Evolutionary conservation across 192 early-diverging fungal species (phyloP).

Genomic region (Entomortierella chlamydospora): DNA sequence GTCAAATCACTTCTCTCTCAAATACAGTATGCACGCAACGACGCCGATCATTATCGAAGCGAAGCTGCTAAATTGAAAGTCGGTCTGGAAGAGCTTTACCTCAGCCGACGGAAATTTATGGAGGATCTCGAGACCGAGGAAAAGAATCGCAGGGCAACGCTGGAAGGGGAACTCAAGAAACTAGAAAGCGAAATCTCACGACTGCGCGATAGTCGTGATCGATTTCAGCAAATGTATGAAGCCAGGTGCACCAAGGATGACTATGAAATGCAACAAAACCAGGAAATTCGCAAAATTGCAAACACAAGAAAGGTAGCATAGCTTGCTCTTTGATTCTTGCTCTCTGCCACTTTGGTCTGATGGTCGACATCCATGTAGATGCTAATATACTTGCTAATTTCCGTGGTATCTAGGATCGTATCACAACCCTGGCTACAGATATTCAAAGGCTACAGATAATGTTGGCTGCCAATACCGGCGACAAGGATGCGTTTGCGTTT

Average conservation of each 20-base stretch:
- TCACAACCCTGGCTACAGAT: conserved; percentile 68
- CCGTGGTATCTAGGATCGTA: conserved; percentile 61
- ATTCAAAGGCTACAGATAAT: conserved; percentile 71
- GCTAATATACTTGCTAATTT: not conserved
- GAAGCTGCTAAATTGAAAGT: conserved; percentile 14
- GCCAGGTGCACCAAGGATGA: conserved; percentile 53
- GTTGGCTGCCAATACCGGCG: conserved; percentile 65
- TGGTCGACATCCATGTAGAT: too few relatives aligned
- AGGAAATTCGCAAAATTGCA: conserved; percentile 60
- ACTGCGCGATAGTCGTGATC: conserved; percentile 44
- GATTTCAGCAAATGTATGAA: conserved; percentile 53
- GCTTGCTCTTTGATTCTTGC: not conserved
- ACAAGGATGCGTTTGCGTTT: conserved; percentile 66
- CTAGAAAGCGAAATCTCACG: conserved; percentile 44
- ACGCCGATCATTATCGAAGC: conserved; percentile 33
- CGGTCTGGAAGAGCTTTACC: conserved; percentile 40
- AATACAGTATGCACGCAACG: conserved; percentile 40
- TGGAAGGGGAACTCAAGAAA: conserved; percentile 49
- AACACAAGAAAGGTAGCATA: conserved; percentile 55
- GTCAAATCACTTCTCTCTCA: conserved; percentile 30
- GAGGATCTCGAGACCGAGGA: conserved; percentile 40
- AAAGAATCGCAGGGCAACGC: conserved; percentile 26
- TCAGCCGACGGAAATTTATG: conserved; percentile 40
- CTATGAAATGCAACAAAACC: conserved; percentile 55
- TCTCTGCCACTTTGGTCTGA: not conserved